Conservation (phyloP, 169 alveolate genomes). For the Plasmodium fragile region DNA sequence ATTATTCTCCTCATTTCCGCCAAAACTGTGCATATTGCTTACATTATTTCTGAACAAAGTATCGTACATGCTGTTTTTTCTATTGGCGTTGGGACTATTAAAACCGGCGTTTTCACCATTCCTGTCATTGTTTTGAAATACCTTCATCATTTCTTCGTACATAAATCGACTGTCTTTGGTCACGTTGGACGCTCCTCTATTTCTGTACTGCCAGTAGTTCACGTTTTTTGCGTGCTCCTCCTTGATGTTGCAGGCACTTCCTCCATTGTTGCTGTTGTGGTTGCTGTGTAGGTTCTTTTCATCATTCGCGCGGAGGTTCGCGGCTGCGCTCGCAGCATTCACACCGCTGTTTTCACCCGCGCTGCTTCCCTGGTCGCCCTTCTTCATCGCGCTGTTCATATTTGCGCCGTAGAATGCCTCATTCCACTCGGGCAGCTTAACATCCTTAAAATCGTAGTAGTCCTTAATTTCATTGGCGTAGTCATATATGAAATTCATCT, state of each 20-base stretch:
- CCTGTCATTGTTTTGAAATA: slow-evolving; percentile 1
- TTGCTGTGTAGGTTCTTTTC: background rate
- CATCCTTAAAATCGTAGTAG: slow-evolving; percentile 41
- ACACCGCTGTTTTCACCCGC: background rate
- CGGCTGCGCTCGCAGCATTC: background rate
- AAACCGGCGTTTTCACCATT: background rate
- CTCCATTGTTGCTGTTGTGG: background rate
- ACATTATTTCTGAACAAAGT: background rate
- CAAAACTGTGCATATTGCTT: background rate
- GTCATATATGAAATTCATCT: slow-evolving; percentile 71
- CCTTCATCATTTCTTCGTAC: slow-evolving; percentile 32
- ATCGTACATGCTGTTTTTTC: background rate
- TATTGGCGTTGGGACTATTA: background rate
- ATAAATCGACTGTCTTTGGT: background rate
- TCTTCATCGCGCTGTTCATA: slow-evolving; percentile 4
- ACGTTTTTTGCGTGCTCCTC: slow-evolving; percentile 11
- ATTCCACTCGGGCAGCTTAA: slow-evolving; percentile 51
- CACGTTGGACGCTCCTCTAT: background rate
- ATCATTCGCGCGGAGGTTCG: background rate
- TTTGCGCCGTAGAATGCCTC: slow-evolving; percentile 20
- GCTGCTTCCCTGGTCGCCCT: background rate
- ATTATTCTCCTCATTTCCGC: background rate
- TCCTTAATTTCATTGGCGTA: slow-evolving; percentile 29
- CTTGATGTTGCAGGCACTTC: background rate
- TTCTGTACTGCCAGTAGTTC: slow-evolving; percentile 37